phyloP scores from a whole-genome alignment of 768 basidiomycete species.

The Auriscalpium vulgare region DNA sequence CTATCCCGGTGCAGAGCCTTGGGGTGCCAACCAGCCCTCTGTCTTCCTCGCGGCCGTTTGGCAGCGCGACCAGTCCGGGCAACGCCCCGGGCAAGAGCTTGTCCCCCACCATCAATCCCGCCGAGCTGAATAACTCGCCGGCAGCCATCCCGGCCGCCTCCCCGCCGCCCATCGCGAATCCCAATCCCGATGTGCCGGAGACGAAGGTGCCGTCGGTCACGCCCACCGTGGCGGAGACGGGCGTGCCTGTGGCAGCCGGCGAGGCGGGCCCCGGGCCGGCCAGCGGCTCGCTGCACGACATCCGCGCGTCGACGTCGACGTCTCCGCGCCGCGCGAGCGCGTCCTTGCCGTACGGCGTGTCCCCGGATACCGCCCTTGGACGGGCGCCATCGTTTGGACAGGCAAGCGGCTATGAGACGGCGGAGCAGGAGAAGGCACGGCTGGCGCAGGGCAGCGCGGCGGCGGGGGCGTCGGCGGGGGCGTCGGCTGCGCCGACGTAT shows the following conservation, averaged over 20 bases:
- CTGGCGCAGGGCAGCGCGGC: constrained; percentile 30
- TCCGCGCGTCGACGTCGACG: constrained; percentile 17
- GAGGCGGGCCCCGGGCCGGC: constrained; percentile 55
- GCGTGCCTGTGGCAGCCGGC: constrained; percentile 59
- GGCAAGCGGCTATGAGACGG: constrained; percentile 31
- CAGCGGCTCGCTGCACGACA: constrained; percentile 53
- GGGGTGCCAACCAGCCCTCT: background rate
- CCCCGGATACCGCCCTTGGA: constrained; percentile 11
- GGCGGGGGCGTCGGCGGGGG: background rate
- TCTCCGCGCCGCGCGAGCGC: background rate
- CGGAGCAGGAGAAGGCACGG: constrained; percentile 62
- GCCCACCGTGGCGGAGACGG: constrained; percentile 71
- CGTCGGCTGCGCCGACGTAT: constrained; percentile 14
- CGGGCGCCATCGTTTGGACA: constrained; percentile 12
- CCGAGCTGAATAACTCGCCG: constrained; percentile 22
- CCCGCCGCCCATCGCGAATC: constrained; percentile 18
- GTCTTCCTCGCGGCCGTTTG: constrained; percentile 9
- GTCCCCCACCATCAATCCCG: constrained; percentile 23
- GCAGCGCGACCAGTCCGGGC: constrained; percentile 17
- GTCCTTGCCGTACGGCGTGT: constrained; percentile 1
- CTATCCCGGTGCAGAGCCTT: background rate
- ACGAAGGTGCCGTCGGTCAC: constrained; percentile 27
- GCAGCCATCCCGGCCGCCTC: constrained; percentile 18
- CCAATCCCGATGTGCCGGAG: constrained; percentile 23
- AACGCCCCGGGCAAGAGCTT: constrained; percentile 19